phyloP scores from a whole-genome alignment of 805 yeast species.

The Kodamaea lidongshanica region DNA sequence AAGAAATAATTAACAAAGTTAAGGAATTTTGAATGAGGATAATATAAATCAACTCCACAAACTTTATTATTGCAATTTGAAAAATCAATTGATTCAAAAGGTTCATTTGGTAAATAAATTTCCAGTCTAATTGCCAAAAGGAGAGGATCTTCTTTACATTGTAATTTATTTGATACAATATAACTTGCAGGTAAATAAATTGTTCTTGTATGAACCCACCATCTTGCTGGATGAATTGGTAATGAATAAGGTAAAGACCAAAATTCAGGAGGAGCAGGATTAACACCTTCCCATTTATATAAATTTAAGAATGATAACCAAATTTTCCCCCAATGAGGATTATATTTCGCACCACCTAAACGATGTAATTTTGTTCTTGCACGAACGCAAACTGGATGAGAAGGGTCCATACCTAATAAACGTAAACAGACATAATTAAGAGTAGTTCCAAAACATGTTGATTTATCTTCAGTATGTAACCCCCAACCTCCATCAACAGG shows the following conservation, averaged over 20 bases:
- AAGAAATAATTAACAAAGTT: slow-evolving; percentile 56
- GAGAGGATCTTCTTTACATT: slow-evolving; percentile 59
- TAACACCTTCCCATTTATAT: slow-evolving; percentile 94
- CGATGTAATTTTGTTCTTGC: slow-evolving; percentile 66
- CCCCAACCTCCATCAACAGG: slow-evolving; percentile 99
- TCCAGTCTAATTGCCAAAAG: slow-evolving; percentile 65
- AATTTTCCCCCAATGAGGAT: slow-evolving; percentile 97
- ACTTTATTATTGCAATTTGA: slow-evolving; percentile 69
- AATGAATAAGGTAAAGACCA: slow-evolving; percentile 79
- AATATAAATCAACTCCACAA: slow-evolving; percentile 87
- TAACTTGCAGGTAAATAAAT: slow-evolving; percentile 86
- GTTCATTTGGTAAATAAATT: slow-evolving; percentile 51
- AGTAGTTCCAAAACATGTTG: slow-evolving; percentile 92
- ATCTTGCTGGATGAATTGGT: slow-evolving; percentile 88
- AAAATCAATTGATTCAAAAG: slow-evolving; percentile 66
- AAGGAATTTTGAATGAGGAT: slow-evolving; percentile 76
- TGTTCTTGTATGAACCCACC: slow-evolving; percentile 99
- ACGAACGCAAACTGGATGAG: slow-evolving; percentile 70
- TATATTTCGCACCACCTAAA: slow-evolving; percentile 84
- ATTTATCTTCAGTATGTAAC: slow-evolving; percentile 81
- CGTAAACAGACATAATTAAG: slow-evolving; percentile 81
- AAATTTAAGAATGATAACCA: slow-evolving; percentile 79
- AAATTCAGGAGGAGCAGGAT: slow-evolving; percentile 95
- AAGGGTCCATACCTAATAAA: slow-evolving; percentile 64
- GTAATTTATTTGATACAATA: slow-evolving; percentile 49